Base-by-base conservation (phyloP, 768 basidiomycete genomes). In the Trametes gibbosa region DNA sequence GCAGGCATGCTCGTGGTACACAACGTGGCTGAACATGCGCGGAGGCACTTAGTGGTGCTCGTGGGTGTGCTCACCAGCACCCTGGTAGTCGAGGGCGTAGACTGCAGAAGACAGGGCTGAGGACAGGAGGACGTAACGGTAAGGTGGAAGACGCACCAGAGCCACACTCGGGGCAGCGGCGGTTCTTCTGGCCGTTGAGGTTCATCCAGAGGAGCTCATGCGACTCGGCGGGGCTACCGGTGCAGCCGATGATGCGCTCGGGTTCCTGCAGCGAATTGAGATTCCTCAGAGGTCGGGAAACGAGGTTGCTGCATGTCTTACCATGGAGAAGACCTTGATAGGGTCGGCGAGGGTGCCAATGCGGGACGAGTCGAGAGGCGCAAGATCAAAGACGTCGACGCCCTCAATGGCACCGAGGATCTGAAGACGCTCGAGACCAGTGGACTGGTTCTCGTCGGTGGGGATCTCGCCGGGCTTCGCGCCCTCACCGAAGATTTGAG, bases 361-460 rank as follows among this genome's bases (percentile, higher is more conserved):
- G 68, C 90, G 84, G 74, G 86, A 88, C 55, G 94, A 77, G 69
- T 93, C 88, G 63, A 97, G 81, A 34, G 94, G 90, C 58, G 84
- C 81, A 69, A 87, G 81, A 73, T 98, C 94, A 77, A 99, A 99
- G 51, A 94, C 84, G 43, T 92, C 87, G 53, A 94, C 76, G 54
- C 95, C 95, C 73, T 93, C 85, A 68, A 94, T 77, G 62, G 93
- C 87, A 69, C 90, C 94, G 53, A 98, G 76, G 49, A 97, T 78
- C 76, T 99, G 92, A 70, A 97, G 85, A 75, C 96, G 92, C 75
- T 98, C 95, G 55, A 98, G 80, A 84, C 96, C 96, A 66, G 96
- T 99, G 16, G 95, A 85, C 76, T 99, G 96, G 63, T 90, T 84
- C 63, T 87, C 79, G 75, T 93, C 91, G 59, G 89, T 90, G 53